Percentiles rank a stretch among this genome's conserved stretches.
Evolutionary conservation across 768 basidiomycete genomes (phyloP).

Genomic region (Leccinum disarticulatum): DNA sequence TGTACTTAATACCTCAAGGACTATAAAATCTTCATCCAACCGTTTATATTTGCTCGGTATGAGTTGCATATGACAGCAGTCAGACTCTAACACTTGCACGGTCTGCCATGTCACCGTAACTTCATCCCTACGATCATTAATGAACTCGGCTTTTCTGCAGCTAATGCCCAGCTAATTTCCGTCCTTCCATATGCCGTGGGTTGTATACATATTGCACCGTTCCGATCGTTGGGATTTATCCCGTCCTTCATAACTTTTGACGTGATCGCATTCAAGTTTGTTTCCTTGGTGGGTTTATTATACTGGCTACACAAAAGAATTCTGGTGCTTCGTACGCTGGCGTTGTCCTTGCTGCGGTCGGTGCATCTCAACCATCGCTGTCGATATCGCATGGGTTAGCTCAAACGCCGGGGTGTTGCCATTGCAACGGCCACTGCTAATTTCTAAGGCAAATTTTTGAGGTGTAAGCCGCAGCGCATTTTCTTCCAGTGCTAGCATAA

Average conservation of each 20-base stretch:
- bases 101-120: slow-evolving; percentile 37
- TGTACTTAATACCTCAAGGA: slow-evolving; percentile 46
- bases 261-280: slow-evolving; percentile 36
- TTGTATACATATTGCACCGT: slow-evolving; percentile 41
- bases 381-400: slow-evolving; percentile 54
- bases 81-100: slow-evolving; percentile 1
- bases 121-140: slow-evolving; percentile 51
- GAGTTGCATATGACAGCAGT: background rate
- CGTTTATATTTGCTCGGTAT: slow-evolving; percentile 43
- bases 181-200: slow-evolving; percentile 52
- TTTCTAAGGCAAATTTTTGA: slow-evolving; percentile 41
- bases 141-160: slow-evolving; percentile 49
- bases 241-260: slow-evolving; percentile 43
- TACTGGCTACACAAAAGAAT: slow-evolving; percentile 39
- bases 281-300: slow-evolving; percentile 53
- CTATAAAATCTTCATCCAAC: slow-evolving; percentile 39
- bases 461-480: slow-evolving; percentile 36
- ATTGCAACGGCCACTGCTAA: slow-evolving; percentile 47
- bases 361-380: slow-evolving; percentile 49
- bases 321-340: slow-evolving; percentile 41
- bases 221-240: slow-evolving; percentile 36
- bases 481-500: background rate
- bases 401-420: slow-evolving; percentile 54
- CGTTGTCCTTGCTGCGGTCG: slow-evolving; percentile 48
- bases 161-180: slow-evolving; percentile 48